Evolutionary conservation across 306 rosid genomes (phyloP).

Genomic region (Canavalia ensiformis): DNA sequence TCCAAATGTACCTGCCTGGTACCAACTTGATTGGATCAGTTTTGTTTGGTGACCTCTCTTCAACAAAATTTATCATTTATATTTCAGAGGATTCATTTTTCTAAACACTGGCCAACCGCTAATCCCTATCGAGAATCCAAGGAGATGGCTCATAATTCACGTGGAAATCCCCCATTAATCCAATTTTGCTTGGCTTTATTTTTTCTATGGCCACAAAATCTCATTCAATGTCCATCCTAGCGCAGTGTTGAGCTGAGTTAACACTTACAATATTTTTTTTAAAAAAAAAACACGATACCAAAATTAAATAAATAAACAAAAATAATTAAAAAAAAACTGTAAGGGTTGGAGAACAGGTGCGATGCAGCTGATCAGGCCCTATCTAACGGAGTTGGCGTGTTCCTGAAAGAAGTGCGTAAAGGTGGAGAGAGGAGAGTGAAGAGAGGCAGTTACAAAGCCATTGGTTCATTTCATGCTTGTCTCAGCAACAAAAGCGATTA

Average conservation of each 20-base stretch:
- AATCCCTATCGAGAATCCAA: background rate
- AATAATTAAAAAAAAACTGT: background rate
- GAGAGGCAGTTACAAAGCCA: conserved; percentile 17
- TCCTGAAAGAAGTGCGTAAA: conserved; percentile 50
- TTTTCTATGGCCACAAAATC: too few relatives aligned
- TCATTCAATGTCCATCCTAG: too few relatives aligned
- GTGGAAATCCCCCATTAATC: too few relatives aligned
- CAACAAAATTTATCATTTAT: background rate
- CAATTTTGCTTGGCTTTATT: background rate
- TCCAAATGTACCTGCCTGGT: conserved; percentile 17
- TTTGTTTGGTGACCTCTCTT: conserved; percentile 7
- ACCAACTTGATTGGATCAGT: conserved; percentile 40
- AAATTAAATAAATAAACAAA: background rate
- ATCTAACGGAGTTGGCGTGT: conserved; percentile 59
- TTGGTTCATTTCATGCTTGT: background rate
- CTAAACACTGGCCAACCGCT: background rate
- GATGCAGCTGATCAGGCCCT: conserved; percentile 54
- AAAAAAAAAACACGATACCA: background rate
- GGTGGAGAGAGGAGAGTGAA: conserved; percentile 30
- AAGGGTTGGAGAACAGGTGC: conserved; percentile 28
- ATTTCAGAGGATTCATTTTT: background rate
- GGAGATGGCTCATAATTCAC: too few relatives aligned
- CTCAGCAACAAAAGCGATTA: conserved; percentile 38
- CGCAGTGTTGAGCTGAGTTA: too few relatives aligned
- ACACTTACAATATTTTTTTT: too few relatives aligned